phyloP scores from a whole-genome alignment of 2,329 filamentous ascomycete genomes.

The Hymenoscyphus albidus region DNA sequence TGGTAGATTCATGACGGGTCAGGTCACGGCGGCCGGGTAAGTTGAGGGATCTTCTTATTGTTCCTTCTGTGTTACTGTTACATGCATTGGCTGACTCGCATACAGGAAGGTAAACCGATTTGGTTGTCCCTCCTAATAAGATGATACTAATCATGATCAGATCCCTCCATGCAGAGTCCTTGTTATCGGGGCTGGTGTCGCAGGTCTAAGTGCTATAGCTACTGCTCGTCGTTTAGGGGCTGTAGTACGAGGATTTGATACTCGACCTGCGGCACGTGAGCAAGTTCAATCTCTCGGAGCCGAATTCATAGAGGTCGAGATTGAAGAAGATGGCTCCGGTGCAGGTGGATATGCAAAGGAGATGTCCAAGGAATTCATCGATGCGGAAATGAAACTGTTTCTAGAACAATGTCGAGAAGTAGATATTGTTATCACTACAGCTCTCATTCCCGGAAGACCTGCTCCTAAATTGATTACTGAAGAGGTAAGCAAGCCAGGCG shows the following conservation, averaged over 20 bases:
- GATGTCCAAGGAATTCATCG: conserved; percentile 92
- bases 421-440: conserved; percentile 89
- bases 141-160: conserved; percentile 41
- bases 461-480: conserved; percentile 83
- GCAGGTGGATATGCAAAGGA: conserved; percentile 87
- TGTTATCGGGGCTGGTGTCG: conserved; percentile 86
- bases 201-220: conserved; percentile 82
- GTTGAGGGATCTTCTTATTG: conserved; percentile 13
- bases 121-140: conserved; percentile 3
- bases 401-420: conserved; percentile 82
- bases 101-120: conserved; percentile 30
- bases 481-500: conserved; percentile 39
- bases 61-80: background rate
- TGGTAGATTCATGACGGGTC: conserved; percentile 81
- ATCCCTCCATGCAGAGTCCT: conserved; percentile 88
- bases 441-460: conserved; percentile 80
- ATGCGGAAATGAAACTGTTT: conserved; percentile 90
- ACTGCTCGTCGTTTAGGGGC: conserved; percentile 83
- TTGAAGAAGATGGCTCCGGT: conserved; percentile 79
- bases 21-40: conserved; percentile 80
- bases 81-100: conserved; percentile 27
- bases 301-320: conserved; percentile 82
- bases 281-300: conserved; percentile 88
- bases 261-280: conserved; percentile 79
- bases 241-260: conserved; percentile 87